These are phyloP conservation scores for Elsinoe australis DNA, from an alignment of 2,329 filamentous ascomycete species.

Conservation along the genomic window DNA sequence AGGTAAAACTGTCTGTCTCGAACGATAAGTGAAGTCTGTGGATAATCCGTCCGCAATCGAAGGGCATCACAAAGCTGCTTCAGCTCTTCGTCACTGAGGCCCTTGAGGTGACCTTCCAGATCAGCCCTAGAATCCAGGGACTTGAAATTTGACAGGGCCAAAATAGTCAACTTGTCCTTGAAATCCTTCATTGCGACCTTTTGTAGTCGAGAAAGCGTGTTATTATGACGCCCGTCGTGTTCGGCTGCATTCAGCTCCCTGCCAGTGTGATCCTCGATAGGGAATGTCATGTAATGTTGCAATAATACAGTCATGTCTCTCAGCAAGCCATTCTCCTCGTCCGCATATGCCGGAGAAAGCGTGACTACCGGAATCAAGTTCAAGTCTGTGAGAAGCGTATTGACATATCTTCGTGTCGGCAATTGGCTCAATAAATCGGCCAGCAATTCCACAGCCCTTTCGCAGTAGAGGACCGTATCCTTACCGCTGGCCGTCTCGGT, in stretches of 20 bases:
- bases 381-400: constrained; percentile 76
- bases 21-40: constrained; percentile 57
- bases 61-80: constrained; percentile 60
- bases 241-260: constrained; percentile 63
- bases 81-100: constrained; percentile 68
- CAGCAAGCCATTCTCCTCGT: constrained; percentile 66
- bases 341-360: constrained; percentile 69
- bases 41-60: constrained; percentile 75
- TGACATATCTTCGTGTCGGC: constrained; percentile 88
- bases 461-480: constrained; percentile 70
- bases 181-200: constrained; percentile 71
- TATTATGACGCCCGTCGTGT: constrained; percentile 73
- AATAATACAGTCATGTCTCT: constrained; percentile 75
- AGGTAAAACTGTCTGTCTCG: constrained; percentile 57
- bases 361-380: constrained; percentile 71
- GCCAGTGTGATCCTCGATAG: constrained; percentile 85
- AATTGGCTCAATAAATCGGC: constrained; percentile 87
- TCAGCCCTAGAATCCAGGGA: constrained; percentile 76
- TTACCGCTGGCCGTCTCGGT: constrained; percentile 25
- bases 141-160: constrained; percentile 87
- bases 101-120: constrained; percentile 64
- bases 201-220: constrained; percentile 69
- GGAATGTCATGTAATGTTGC: constrained; percentile 78
- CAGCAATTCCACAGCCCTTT: constrained; percentile 86
- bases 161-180: constrained; percentile 80